Percentiles rank a stretch among this genome's conserved stretches.
These are phyloP conservation scores for Tremella fuciformis DNA, from an alignment of 768 basidiomycete species.

Conservation along the genomic window DNA sequence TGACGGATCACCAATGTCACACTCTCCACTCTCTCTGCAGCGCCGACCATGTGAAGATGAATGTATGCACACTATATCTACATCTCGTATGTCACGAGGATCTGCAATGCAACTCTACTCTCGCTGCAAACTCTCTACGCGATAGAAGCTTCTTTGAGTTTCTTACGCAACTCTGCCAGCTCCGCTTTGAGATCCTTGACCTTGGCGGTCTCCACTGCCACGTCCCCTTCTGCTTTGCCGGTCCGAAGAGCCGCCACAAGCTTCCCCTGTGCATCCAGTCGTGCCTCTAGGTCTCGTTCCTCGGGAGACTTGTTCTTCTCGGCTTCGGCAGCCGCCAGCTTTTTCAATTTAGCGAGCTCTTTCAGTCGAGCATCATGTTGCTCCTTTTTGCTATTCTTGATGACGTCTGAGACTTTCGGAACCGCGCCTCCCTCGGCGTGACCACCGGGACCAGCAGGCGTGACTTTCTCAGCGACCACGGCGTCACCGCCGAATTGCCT, in stretches of 20 bases:
- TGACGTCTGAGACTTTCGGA: slow-evolving; percentile 50
- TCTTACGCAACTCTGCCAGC: slow-evolving; percentile 43
- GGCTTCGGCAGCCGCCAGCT: slow-evolving; percentile 52
- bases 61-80: slow-evolving; percentile 1
- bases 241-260: slow-evolving; percentile 66
- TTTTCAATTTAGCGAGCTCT: slow-evolving; percentile 57
- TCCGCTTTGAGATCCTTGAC: slow-evolving; percentile 40
- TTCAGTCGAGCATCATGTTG: slow-evolving; percentile 41
- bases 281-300: slow-evolving; percentile 67
- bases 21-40: background rate
- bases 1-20: slow-evolving; percentile 2
- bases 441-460: slow-evolving; percentile 50
- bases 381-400: slow-evolving; percentile 41
- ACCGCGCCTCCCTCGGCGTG: slow-evolving; percentile 52
- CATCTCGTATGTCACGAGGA: background rate
- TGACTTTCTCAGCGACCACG: slow-evolving; percentile 34
- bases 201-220: slow-evolving; percentile 23
- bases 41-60: background rate
- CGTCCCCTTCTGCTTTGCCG: slow-evolving; percentile 53
- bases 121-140: background rate
- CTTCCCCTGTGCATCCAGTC: slow-evolving; percentile 72
- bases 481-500: slow-evolving; percentile 69
- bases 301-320: slow-evolving; percentile 64
- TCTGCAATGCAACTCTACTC: slow-evolving; percentile 1
- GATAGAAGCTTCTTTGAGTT: slow-evolving; percentile 30